Conservation (phyloP, 257 asterid species). For the Eustoma russellianum region DNA sequence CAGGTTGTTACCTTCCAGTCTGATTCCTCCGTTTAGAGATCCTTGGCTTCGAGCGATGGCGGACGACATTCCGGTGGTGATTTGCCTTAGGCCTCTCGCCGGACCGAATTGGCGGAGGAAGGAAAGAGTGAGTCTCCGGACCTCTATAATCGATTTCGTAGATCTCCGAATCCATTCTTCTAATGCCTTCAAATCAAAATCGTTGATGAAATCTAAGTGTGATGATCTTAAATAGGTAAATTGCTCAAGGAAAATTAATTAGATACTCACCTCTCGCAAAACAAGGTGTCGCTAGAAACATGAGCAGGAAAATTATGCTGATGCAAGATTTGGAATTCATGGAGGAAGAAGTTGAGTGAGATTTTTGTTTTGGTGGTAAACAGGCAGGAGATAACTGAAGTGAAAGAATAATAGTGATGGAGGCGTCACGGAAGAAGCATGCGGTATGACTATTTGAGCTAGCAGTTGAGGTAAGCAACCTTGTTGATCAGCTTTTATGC, state of each 20-base stretch:
- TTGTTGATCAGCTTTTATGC: neutral
- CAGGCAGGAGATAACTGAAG: neutral
- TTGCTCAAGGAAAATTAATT: no score
- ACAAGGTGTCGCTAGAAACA: conserved; percentile 23
- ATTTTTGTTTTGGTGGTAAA: neutral
- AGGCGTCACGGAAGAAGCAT: conserved; percentile 9
- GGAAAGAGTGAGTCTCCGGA: conserved; percentile 41
- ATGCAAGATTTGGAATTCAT: conserved; percentile 22
- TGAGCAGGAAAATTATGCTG: conserved; percentile 12
- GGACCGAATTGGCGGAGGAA: conserved; percentile 36
- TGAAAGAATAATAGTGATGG: neutral
- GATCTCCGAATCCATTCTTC: conserved; percentile 14
- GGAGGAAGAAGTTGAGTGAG: conserved; percentile 4
- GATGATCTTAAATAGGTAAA: neutral
- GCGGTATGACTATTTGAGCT: neutral
- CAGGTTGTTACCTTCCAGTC: conserved; percentile 16
- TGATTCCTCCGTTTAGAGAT: conserved; percentile 3
- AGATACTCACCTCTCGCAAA: conserved; percentile 23
- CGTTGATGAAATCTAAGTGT: no score
- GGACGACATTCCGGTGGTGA: conserved; percentile 12
- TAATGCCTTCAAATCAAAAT: neutral
- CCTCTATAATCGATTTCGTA: conserved; percentile 48
- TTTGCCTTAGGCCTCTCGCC: conserved; percentile 16
- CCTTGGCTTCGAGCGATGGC: conserved; percentile 17
- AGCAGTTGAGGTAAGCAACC: conserved; percentile 13